Percentiles rank a stretch among this genome's conserved stretches.
phyloP scores from a whole-genome alignment of 164 flowering plant genomes.

The Dillenia suffruticosa region DNA sequence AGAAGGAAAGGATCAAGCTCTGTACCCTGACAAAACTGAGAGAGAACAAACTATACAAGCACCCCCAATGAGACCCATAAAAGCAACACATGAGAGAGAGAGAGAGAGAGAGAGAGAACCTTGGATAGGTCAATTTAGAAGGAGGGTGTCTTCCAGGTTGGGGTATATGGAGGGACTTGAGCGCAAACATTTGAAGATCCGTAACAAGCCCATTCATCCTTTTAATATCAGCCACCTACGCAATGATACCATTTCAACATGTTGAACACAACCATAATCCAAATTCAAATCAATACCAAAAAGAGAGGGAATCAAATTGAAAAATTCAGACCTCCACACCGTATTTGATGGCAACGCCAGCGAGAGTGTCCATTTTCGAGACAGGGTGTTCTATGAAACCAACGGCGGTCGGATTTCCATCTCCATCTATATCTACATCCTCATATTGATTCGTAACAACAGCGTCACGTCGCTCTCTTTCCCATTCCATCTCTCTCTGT shows the following conservation, averaged over 20 bases:
- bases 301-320: not conserved
- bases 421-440: too few species aligned
- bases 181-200: slow-evolving; percentile 96
- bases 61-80: too few species aligned
- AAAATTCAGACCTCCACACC: slow-evolving; percentile 73
- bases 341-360: slow-evolving; percentile 90
- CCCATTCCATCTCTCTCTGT: not conserved
- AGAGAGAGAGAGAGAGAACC: too few species aligned
- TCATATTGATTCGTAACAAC: too few species aligned
- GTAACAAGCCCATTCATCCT: slow-evolving; percentile 77
- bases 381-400: slow-evolving; percentile 62
- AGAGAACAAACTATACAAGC: too few species aligned
- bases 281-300: slow-evolving; percentile 1
- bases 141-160: slow-evolving; percentile 88
- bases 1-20: too few species aligned
- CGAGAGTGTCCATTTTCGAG: slow-evolving; percentile 85
- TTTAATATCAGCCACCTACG: slow-evolving; percentile 87
- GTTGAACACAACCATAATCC: not conserved
- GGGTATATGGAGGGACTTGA: slow-evolving; percentile 72
- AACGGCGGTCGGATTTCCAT: too few species aligned
- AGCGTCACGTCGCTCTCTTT: slow-evolving; percentile 7
- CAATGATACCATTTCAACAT: not conserved
- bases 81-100: too few species aligned
- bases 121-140: slow-evolving; percentile 18
- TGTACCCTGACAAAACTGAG: too few species aligned